These are phyloP conservation scores for Ganoderma lingzhi DNA, from an alignment of 1,284 basidiomycete genomes.

Conservation along the genomic window DNA sequence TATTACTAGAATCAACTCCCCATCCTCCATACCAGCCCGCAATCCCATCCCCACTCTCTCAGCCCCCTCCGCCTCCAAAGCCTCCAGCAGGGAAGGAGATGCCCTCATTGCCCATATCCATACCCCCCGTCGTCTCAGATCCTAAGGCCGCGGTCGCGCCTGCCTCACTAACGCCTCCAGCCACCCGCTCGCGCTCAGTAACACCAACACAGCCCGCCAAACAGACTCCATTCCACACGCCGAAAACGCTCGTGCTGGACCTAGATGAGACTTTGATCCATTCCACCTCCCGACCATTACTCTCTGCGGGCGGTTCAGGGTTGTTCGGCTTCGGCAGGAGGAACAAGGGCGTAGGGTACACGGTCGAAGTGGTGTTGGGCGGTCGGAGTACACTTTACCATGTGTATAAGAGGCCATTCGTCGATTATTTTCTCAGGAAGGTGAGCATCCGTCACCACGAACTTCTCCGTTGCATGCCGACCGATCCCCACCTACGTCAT, in stretches of 20 bases:
- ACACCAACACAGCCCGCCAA: constrained; percentile 59
- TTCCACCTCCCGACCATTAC: constrained; percentile 87
- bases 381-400: constrained; percentile 94
- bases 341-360: constrained; percentile 82
- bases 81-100: constrained; percentile 21
- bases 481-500: constrained; percentile 14
- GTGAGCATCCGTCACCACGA: constrained; percentile 53
- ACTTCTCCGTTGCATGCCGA: constrained; percentile 4
- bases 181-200: constrained; percentile 47
- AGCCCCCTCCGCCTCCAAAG: constrained; percentile 32
- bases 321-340: constrained; percentile 69
- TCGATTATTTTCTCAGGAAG: constrained; percentile 95
- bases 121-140: constrained; percentile 9
- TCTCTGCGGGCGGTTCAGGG: constrained; percentile 59
- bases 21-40: constrained; percentile 34
- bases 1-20: constrained; percentile 38
- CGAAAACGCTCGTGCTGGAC: constrained; percentile 95
- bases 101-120: constrained; percentile 24
- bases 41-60: constrained; percentile 37
- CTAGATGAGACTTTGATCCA: constrained; percentile 98
- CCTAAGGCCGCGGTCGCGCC: constrained; percentile 13
- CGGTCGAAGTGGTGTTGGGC: constrained; percentile 95
- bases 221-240: constrained; percentile 78
- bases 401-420: constrained; percentile 98
- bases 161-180: constrained; percentile 33